Percentiles rank a stretch among this genome's conserved stretches.
Evolutionary conservation across 2,329 filamentous ascomycete genomes (phyloP).

Genomic region (Colletotrichum filicis): DNA sequence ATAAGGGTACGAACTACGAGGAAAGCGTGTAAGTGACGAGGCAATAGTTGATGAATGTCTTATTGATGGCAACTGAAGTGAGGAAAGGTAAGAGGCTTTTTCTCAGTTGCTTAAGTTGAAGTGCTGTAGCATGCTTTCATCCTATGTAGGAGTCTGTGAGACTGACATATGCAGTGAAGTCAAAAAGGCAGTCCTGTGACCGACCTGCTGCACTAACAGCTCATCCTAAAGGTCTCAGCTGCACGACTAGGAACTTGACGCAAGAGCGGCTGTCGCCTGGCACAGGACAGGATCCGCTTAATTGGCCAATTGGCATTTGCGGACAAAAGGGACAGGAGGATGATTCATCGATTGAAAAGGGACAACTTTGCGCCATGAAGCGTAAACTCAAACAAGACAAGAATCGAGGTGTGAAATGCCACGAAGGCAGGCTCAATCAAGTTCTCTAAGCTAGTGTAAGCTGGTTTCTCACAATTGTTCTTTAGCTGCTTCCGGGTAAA

Average conservation of each 20-base stretch:
- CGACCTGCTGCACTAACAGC: slow-evolving; percentile 34
- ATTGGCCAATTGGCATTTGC: slow-evolving; percentile 34
- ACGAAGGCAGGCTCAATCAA: neutral
- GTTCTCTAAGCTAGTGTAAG: neutral
- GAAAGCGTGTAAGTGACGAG: neutral
- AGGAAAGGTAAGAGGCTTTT: slow-evolving; percentile 15
- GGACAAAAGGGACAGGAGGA: neutral
- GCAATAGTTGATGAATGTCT: neutral
- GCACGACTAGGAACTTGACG: slow-evolving; percentile 19
- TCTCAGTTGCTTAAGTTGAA: slow-evolving; percentile 4
- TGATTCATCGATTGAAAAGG: neutral
- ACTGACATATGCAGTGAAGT: slow-evolving; percentile 22
- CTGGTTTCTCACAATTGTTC: neutral
- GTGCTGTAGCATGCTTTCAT: slow-evolving; percentile 1
- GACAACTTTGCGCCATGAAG: neutral
- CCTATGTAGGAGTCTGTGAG: slow-evolving; percentile 13
- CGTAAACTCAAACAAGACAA: neutral
- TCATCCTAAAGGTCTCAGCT: slow-evolving; percentile 24
- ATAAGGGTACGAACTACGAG: neutral
- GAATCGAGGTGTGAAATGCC: neutral
- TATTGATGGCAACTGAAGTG: neutral
- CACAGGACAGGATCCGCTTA: slow-evolving; percentile 32
- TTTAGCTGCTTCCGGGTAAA: neutral
- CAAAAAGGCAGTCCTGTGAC: slow-evolving; percentile 32
- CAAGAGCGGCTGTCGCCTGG: slow-evolving; percentile 23